Conservation (phyloP, 768 basidiomycete species). For the Chlorophyllum brunneum region DNA sequence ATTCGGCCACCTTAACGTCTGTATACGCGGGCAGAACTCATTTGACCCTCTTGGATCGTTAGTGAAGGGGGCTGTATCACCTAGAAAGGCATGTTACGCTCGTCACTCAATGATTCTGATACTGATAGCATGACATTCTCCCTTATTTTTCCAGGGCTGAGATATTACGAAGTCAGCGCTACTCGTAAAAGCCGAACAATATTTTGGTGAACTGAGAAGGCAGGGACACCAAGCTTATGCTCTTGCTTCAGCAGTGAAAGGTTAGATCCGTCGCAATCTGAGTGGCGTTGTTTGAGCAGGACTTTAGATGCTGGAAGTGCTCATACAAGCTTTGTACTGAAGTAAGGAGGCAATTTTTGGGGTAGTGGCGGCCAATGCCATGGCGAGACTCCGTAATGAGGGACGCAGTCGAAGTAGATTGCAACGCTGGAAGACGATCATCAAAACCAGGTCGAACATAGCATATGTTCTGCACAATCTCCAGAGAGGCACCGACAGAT, state of each 20-base stretch:
- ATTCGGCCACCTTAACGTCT: background rate
- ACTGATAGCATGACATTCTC: too few relatives aligned
- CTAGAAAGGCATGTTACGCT: too few relatives aligned
- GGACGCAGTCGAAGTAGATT: background rate
- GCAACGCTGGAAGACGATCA: background rate
- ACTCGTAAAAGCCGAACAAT: background rate
- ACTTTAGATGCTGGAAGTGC: slow-evolving; percentile 4
- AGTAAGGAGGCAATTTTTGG: background rate
- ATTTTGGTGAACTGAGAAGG: slow-evolving; percentile 4
- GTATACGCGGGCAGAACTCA: background rate
- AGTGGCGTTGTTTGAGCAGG: slow-evolving; percentile 4
- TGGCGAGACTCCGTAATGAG: background rate
- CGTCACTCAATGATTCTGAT: too few relatives aligned
- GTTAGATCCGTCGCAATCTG: slow-evolving; percentile 12
- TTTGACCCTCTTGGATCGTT: too few relatives aligned
- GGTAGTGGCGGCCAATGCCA: background rate
- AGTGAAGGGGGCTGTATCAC: too few relatives aligned
- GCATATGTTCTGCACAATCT: background rate
- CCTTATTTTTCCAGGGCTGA: too few relatives aligned
- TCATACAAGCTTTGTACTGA: slow-evolving; percentile 1
- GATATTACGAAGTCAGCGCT: too few relatives aligned
- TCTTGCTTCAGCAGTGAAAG: slow-evolving; percentile 9
- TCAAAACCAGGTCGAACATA: background rate
- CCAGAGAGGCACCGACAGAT: too few relatives aligned
- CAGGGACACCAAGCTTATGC: slow-evolving; percentile 8